Conservation (phyloP, 2,329 filamentous ascomycete genomes). For the Colletotrichum sojae region DNA sequence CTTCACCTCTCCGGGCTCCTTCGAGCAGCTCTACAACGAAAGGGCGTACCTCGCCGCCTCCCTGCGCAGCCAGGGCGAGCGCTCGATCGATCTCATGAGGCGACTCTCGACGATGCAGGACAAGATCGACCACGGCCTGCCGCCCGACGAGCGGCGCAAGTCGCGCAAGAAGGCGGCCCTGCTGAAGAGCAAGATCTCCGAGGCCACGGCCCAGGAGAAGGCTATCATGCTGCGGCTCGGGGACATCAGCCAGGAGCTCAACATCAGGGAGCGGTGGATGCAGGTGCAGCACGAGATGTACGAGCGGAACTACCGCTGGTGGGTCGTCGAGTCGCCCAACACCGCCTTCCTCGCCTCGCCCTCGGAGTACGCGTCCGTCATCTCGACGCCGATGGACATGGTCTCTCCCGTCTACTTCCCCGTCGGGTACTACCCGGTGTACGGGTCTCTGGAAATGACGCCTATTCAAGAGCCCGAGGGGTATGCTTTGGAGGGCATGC, state of each 20-base stretch:
- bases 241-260: conserved; percentile 65
- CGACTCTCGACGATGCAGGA: conserved; percentile 56
- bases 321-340: conserved; percentile 18
- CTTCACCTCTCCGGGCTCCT: conserved; percentile 54
- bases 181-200: conserved; percentile 59
- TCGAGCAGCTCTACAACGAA: conserved; percentile 62
- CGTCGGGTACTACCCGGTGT: conserved; percentile 18
- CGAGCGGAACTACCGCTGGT: conserved; percentile 17
- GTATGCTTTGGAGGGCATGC: not conserved
- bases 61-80: conserved; percentile 57
- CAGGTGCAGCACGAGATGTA: conserved; percentile 48
- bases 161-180: conserved; percentile 59
- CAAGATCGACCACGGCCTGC: conserved; percentile 42
- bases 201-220: conserved; percentile 62
- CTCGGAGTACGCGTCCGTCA: conserved; percentile 25
- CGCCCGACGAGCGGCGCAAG: conserved; percentile 45
- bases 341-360: conserved; percentile 8
- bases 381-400: conserved; percentile 47
- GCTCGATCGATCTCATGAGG: conserved; percentile 55
- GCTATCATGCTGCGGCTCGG: conserved; percentile 60
- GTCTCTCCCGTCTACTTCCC: conserved; percentile 52
- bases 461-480: not conserved
- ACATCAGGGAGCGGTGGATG: conserved; percentile 58
- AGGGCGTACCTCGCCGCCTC: conserved; percentile 59
- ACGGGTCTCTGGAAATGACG: conserved; percentile 3